phyloP scores from a whole-genome alignment of 2,329 filamentous ascomycete species.

The Beauveria varroae region DNA sequence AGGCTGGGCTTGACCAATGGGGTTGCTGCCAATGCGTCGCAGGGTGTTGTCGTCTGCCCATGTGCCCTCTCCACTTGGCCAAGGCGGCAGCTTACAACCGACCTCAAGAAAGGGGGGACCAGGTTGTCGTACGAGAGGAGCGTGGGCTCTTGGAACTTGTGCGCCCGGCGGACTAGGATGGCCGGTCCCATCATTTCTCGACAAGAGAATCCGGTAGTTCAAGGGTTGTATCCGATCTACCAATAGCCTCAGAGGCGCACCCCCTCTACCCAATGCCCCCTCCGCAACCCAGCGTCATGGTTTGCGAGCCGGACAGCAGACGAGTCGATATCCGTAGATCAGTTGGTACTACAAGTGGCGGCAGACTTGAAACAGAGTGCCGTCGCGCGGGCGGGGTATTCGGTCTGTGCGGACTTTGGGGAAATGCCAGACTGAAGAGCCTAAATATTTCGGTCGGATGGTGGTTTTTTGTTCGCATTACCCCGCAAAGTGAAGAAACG shows the following conservation, averaged over 20 bases:
- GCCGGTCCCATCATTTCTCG: too few relatives aligned
- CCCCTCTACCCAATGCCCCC: too few relatives aligned
- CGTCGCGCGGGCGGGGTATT: not conserved
- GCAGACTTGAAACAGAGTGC: not conserved
- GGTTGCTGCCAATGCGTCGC: not conserved
- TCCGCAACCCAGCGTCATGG: too few relatives aligned
- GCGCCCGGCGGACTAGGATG: too few relatives aligned
- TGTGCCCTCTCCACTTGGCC: not conserved
- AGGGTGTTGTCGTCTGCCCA: not conserved
- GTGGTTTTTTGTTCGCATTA: not conserved
- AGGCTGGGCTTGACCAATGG: not conserved
- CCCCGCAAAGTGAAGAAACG: not conserved
- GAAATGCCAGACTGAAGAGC: not conserved
- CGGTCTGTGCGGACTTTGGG: slow-evolving; percentile 3
- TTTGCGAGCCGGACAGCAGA: too few relatives aligned
- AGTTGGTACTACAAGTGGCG: too few relatives aligned
- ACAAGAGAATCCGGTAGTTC: too few relatives aligned
- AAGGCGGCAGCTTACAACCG: not conserved
- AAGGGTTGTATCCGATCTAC: too few relatives aligned
- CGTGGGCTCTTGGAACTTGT: too few relatives aligned
- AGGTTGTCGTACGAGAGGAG: too few relatives aligned
- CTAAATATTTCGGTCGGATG: too few relatives aligned
- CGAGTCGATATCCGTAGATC: not conserved
- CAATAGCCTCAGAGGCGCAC: too few relatives aligned
- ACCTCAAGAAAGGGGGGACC: not conserved